Evolutionary conservation across 257 asterid species (phyloP), one percentile per base, ranked within the genome.

Genomic region (Solanum bulbocastanum): DNA sequence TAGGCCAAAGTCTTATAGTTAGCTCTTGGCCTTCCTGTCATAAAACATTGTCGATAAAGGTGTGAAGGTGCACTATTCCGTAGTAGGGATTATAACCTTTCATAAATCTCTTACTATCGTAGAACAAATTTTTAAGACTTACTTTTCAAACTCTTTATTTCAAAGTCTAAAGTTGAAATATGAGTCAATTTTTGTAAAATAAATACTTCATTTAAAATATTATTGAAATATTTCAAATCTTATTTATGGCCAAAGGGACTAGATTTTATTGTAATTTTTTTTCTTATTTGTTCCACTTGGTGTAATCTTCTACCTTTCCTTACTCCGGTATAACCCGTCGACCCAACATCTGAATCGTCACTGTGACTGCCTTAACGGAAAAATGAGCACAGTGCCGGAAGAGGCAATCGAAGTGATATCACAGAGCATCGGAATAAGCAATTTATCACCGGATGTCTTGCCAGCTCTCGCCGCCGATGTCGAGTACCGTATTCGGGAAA

Each of bases 391-490:
- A 37, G 95, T 96, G 33, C 98, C 98, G 46, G 94, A 95, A 83
- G 98, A 93, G 88, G 92, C 98, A 62, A 97, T 96, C 44, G 98
- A 95, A 90, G 98, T 96, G 86, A 94, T 97, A 25, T 98, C 99
- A 40, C 98, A 97, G 90, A 95, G 98, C 90, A 92, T 96, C 8
- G 98, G 99, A 88, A 94, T 96, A 84, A 91, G 87, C 90, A 96
- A 97, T 89, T 89, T 97, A 90, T 92, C 98, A 22, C 94, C 99
- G 44, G 98, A 97, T 85, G 96, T 96, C 4, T 91, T 95, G 85
- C 98, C 98, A 58, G 94, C 93, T 87, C 95, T 97, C 20, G 98
- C 99, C 39, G 95, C 97, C 87, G 99, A 97, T 91, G 99, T 94
- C 13, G 99, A 97, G 92, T 96, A 95, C 87, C 98, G 99, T 49